Base-by-base conservation (phyloP, 306 rosid species). In the Vicia sativa region DNA sequence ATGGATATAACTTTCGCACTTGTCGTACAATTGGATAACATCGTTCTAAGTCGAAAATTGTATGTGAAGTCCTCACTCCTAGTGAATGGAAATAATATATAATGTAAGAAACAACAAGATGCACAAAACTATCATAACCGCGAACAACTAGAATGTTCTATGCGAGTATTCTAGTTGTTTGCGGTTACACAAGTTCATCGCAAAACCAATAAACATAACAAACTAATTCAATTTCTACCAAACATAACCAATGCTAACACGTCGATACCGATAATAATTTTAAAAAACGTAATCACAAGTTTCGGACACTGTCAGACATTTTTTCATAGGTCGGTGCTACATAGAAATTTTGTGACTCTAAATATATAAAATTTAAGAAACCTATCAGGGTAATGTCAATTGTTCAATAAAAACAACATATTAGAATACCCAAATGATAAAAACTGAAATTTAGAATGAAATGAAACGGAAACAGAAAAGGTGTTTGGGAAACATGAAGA, bases 31-130 rank as follows among this genome's bases (percentile, higher is more conserved):
- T 54, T 44, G n/a, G 70, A 79, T 23, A 74, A 62, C 25, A 43
- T 44, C 48, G 73, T 31, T 8, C 31, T 49, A 19, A 61, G 68
- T n/a, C 19, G 60, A 70, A 88, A 81, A 78, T 75, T 66, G n/a
- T 78, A 56, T 68, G 60, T 72, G 55, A 42, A 34, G 14, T 42
- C 80, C 35, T 58, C 53, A 68, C 49, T 62, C 82, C 81, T 81
- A 65, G 21, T 62, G 73, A 62, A 56, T 81, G 62, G 28, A 68
- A 70, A 62, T 56, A 5, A 55, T 64, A 15, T 57, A 39, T 57
- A 70, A 57, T 26, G 15, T 56, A 7, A 67, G 68, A 72, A 62
- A 26, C 62, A 49, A 55, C 25, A 62, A 55, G 44, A 72, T 11
- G 18, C 41, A 68, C 25, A 76, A 2, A 10, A 28, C 31, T 9